A percentile compares a stretch with the other conserved stretches of the same genome.
phyloP scores from a whole-genome alignment of 2,329 filamentous ascomycete genomes.

The Talaromyces albobiverticillius region DNA sequence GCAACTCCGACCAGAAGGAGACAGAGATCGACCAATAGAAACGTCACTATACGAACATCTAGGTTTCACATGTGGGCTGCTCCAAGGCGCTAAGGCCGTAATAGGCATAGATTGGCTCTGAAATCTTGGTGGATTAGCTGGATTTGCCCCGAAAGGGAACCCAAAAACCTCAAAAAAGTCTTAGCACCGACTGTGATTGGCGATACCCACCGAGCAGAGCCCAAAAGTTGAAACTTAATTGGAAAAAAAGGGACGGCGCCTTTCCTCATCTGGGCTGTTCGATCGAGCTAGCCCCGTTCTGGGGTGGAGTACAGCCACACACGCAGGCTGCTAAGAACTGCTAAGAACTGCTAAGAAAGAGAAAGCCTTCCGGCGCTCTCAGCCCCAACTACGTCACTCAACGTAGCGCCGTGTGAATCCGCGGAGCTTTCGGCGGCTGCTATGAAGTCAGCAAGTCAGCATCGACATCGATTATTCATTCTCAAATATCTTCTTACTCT shows the following conservation, averaged over 20 bases:
- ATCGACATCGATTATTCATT: too few species aligned
- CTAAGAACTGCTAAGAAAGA: too few species aligned
- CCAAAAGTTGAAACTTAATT: too few species aligned
- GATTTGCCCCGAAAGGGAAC: neutral
- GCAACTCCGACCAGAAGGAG: neutral
- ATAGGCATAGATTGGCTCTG: neutral
- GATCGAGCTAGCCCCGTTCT: too few species aligned
- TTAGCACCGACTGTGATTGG: neutral
- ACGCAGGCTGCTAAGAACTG: too few species aligned
- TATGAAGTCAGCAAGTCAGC: slow-evolving; percentile 10
- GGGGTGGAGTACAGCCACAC: neutral
- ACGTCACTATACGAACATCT: neutral
- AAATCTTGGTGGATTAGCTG: neutral
- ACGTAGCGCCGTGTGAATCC: too few species aligned
- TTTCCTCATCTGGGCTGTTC: too few species aligned
- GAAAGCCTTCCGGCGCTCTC: neutral
- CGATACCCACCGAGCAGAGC: neutral
- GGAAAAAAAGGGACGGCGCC: too few species aligned
- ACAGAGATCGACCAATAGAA: slow-evolving; percentile 7
- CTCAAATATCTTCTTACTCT: slow-evolving; percentile 14
- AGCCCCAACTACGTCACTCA: slow-evolving; percentile 31
- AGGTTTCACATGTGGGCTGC: neutral
- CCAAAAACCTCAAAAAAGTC: too few species aligned
- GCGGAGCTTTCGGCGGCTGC: slow-evolving; percentile 2
- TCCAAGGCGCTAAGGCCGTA: neutral